These are phyloP conservation scores for Gamsiella multidivaricata DNA, from an alignment of 192 early-diverging fungal species.

Conservation along the genomic window DNA sequence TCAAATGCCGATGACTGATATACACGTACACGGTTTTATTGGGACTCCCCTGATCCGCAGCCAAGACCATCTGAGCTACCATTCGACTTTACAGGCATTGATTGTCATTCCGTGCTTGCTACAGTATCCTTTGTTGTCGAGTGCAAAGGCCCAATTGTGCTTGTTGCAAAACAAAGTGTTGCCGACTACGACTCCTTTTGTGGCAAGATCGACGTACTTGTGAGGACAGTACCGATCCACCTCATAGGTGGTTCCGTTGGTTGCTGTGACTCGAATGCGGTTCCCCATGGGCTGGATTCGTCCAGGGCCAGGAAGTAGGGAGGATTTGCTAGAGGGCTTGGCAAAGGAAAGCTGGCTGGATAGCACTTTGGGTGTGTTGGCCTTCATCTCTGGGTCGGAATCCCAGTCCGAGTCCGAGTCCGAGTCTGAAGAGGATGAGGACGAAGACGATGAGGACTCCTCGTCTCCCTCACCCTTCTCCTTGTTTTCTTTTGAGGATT, in stretches of 20 bases:
- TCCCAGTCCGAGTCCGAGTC: slow-evolving; percentile 28
- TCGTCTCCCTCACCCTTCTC: slow-evolving; percentile 11
- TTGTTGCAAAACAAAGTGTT: slow-evolving; percentile 9
- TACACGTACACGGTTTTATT: neutral
- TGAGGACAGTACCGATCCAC: slow-evolving; percentile 69
- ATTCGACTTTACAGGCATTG: slow-evolving; percentile 60
- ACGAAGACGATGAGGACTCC: slow-evolving; percentile 4
- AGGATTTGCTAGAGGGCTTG: slow-evolving; percentile 24
- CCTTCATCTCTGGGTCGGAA: slow-evolving; percentile 33
- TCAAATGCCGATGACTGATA: neutral
- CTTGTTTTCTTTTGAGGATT: neutral
- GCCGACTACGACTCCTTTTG: slow-evolving; percentile 36
- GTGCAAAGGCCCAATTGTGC: slow-evolving; percentile 58
- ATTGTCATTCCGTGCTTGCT: slow-evolving; percentile 45
- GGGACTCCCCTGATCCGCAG: neutral
- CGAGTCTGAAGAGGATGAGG: slow-evolving; percentile 26
- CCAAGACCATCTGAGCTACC: slow-evolving; percentile 22
- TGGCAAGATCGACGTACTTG: slow-evolving; percentile 55
- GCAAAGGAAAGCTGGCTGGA: slow-evolving; percentile 5
- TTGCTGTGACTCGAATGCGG: slow-evolving; percentile 58
- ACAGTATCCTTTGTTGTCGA: slow-evolving; percentile 57
- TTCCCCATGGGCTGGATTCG: slow-evolving; percentile 52
- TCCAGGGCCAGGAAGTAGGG: slow-evolving; percentile 29
- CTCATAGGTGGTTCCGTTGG: slow-evolving; percentile 60
- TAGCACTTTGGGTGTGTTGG: slow-evolving; percentile 9